phyloP scores from a whole-genome alignment of 2,329 filamentous ascomycete species.

The Ilyonectria robusta region DNA sequence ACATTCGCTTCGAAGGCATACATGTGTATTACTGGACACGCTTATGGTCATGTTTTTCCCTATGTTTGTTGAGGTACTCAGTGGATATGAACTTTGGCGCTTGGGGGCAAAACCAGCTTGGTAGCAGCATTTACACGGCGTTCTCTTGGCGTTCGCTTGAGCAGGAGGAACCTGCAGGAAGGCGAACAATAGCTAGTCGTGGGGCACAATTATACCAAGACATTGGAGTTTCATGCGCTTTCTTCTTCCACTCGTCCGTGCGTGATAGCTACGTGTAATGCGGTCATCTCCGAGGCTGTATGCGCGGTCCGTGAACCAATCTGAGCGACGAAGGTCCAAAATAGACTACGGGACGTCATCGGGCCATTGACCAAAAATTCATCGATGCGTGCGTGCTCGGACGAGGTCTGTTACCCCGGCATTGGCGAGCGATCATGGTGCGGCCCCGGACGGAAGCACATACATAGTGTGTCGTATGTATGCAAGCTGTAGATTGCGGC shows the following conservation, averaged over 20 bases:
- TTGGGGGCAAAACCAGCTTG: slow-evolving; percentile 27
- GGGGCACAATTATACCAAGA: slow-evolving; percentile 44
- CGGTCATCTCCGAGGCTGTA: slow-evolving; percentile 36
- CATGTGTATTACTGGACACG: slow-evolving; percentile 39
- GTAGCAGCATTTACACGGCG: slow-evolving; percentile 31
- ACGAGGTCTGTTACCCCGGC: slow-evolving; percentile 18
- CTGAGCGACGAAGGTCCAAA: slow-evolving; percentile 6
- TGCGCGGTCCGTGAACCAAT: slow-evolving; percentile 31
- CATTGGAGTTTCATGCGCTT: slow-evolving; percentile 39
- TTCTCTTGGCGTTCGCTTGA: slow-evolving; percentile 23
- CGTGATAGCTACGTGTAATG: slow-evolving; percentile 31
- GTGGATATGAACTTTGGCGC: slow-evolving; percentile 16
- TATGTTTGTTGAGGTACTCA: slow-evolving; percentile 3
- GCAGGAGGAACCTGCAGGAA: slow-evolving; percentile 22
- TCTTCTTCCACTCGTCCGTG: slow-evolving; percentile 31
- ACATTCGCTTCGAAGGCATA: slow-evolving; percentile 39
- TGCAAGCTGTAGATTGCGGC: neutral
- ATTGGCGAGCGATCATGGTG: slow-evolving; percentile 19
- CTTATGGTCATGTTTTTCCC: slow-evolving; percentile 16
- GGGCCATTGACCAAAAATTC: slow-evolving; percentile 4
- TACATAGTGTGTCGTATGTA: neutral
- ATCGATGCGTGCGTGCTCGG: slow-evolving; percentile 13
- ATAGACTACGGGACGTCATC: slow-evolving; percentile 7
- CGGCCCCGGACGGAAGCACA: slow-evolving; percentile 12
- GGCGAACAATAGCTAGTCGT: slow-evolving; percentile 30